Evolutionary conservation across 306 rosid species (phyloP), one percentile per base, ranked within the genome.

Genomic region (Neltuma alba): DNA sequence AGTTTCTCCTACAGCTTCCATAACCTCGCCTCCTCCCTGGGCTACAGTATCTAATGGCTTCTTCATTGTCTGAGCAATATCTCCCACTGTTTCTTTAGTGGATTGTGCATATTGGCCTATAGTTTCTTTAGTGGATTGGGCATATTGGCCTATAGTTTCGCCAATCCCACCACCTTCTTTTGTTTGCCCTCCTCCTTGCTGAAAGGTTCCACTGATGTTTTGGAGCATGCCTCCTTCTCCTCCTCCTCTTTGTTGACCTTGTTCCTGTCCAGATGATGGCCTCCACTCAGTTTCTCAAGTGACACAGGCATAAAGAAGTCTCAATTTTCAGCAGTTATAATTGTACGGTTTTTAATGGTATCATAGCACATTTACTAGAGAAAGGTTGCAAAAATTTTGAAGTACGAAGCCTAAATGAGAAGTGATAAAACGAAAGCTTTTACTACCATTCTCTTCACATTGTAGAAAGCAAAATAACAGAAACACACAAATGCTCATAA

Each of bases 141-240:
- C 91, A 41, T 86, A 82, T 67, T 81, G 87, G 7, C 61, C 40
- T 64, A 83, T 66, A 9, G 94, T 89, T 61, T 89, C 91, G 3
- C 85, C 84, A 12, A 87, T 80, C 28, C 70, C 76, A 14, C 76
- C 75, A 23, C 73, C 54, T 38, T 21, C 50, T 38, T 37, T 20
- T 36, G 14, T 41, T 27, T 58, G 36, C 36, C 67, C 77, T 79
- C 40, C 60, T 31, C 25, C 23, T 64, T 10, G 44, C 40, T 74
- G 34, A 45, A 62, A 45, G 78, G 25, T 62, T 63, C 38, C 42
- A 3, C 5, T 16, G 33, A 7, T 31, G 23, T 44, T 50, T 15
- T 37, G 48, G 33, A 21, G 13, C 23, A 0, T 3, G 20, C 64
- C 84, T 4, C 2, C 73, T 14, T 70, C 47, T 25, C 7, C 27